phyloP scores from a whole-genome alignment of 2,329 filamentous ascomycete species.

The Talaromyces piceae region DNA sequence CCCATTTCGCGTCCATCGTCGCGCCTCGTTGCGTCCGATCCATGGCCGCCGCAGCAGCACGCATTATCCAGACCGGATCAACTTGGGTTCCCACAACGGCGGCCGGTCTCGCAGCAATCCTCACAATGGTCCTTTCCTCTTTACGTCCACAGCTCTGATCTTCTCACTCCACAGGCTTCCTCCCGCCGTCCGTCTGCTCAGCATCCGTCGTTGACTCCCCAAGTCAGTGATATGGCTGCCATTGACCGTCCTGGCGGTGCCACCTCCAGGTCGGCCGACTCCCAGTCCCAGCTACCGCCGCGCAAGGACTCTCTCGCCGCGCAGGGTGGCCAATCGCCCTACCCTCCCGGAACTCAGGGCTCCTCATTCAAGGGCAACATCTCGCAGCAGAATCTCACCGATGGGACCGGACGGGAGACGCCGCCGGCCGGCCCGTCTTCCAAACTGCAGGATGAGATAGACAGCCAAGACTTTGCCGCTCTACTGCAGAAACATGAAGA shows the following conservation, averaged over 20 bases:
- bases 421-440: constrained; percentile 28
- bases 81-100: not conserved
- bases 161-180: constrained; percentile 2
- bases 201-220: not conserved
- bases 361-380: constrained; percentile 21
- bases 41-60: not conserved
- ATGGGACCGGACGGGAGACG: constrained; percentile 40
- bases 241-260: constrained; percentile 6
- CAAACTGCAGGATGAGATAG: constrained; percentile 30
- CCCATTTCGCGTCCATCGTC: constrained; percentile 12
- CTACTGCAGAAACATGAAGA: constrained; percentile 39
- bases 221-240: constrained; percentile 7
- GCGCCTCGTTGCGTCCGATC: not conserved
- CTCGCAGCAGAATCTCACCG: constrained; percentile 23
- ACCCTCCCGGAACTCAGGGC: constrained; percentile 15
- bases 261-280: constrained; percentile 1
- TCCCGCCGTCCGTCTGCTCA: constrained; percentile 9
- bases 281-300: not conserved
- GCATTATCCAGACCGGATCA: not conserved
- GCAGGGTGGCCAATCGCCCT: constrained; percentile 2
- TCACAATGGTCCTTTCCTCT: not conserved
- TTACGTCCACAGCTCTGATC: not conserved
- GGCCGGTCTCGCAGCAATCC: not conserved
- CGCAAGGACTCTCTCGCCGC: constrained; percentile 8
- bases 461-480: constrained; percentile 38